phyloP scores from a whole-genome alignment of 805 yeast species.

The Cyberlindnera subsufficiens region DNA sequence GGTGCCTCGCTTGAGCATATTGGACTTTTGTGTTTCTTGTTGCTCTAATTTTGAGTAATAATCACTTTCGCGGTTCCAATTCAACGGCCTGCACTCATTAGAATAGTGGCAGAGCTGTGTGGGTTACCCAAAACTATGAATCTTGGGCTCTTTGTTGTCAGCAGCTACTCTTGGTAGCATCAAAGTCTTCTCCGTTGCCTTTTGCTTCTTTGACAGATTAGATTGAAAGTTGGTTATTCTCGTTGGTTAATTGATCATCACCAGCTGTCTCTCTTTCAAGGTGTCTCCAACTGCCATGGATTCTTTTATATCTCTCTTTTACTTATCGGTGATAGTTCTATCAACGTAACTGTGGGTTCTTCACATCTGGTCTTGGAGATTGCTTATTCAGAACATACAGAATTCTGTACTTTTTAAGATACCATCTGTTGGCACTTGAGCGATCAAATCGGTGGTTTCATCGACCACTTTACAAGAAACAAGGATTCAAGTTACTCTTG shows the following conservation, averaged over 20 bases:
- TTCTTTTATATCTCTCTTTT: conserved; percentile 28
- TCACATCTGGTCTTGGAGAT: conserved; percentile 47
- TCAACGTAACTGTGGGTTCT: conserved; percentile 31
- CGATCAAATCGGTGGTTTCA: conserved; percentile 36
- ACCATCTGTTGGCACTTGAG: conserved; percentile 48
- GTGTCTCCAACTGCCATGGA: conserved; percentile 25
- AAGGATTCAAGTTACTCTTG: conserved; percentile 32
- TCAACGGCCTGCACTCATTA: conserved; percentile 43
- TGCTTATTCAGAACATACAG: conserved; percentile 41
- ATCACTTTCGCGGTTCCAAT: conserved; percentile 42
- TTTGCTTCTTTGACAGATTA: conserved; percentile 28
- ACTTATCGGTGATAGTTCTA: conserved; percentile 42
- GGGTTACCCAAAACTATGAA: conserved; percentile 32
- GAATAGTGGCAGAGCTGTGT: conserved; percentile 32
- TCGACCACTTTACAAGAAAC: conserved; percentile 23
- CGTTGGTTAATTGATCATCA: conserved; percentile 14
- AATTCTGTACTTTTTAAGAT: conserved; percentile 34
- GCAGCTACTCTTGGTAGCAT: conserved; percentile 37
- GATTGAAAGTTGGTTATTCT: conserved; percentile 31
- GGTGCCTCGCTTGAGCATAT: conserved; percentile 30
- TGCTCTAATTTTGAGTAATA: conserved; percentile 40
- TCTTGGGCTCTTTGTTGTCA: conserved; percentile 33
- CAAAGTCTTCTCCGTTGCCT: conserved; percentile 25
- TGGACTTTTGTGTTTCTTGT: conserved; percentile 30
- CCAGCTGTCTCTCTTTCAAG: conserved; percentile 22